Evolutionary conservation across 495 filamentous ascomycete species (phyloP).

Genomic region (Aspergillus taichungensis): DNA sequence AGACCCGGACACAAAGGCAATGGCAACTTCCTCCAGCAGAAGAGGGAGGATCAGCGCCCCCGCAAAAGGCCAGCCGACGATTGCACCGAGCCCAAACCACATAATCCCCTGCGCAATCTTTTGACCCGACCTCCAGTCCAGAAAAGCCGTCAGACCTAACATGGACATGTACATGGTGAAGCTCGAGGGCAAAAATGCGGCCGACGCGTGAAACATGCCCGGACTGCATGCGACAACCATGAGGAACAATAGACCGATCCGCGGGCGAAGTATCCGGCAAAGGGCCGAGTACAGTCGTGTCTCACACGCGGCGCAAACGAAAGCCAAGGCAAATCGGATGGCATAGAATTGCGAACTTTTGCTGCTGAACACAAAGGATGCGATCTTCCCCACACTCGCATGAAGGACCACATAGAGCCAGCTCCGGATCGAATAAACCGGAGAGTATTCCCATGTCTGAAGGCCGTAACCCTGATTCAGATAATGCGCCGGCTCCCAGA

Average conservation of each 20-base stretch:
- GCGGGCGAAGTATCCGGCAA: slow-evolving; percentile 61
- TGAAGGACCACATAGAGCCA: slow-evolving; percentile 92
- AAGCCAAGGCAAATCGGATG: slow-evolving; percentile 63
- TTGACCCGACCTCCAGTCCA: slow-evolving; percentile 70
- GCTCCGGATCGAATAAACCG: slow-evolving; percentile 88
- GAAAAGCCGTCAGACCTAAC: slow-evolving; percentile 77
- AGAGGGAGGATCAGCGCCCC: slow-evolving; percentile 76
- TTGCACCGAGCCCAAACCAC: slow-evolving; percentile 85
- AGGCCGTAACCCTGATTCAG: slow-evolving; percentile 85
- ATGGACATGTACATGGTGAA: slow-evolving; percentile 95
- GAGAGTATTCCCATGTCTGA: slow-evolving; percentile 99
- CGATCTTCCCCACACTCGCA: slow-evolving; percentile 57
- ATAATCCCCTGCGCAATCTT: slow-evolving; percentile 75
- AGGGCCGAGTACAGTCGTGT: slow-evolving; percentile 70
- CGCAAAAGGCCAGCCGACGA: slow-evolving; percentile 94
- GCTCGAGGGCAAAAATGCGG: slow-evolving; percentile 82
- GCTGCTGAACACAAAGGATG: slow-evolving; percentile 47
- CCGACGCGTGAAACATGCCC: slow-evolving; percentile 87
- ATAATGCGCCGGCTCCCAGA: slow-evolving; percentile 98
- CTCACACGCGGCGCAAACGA: slow-evolving; percentile 71
- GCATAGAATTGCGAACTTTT: slow-evolving; percentile 79
- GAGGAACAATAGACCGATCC: slow-evolving; percentile 77
- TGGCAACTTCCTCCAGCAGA: slow-evolving; percentile 62
- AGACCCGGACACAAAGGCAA: slow-evolving; percentile 51
- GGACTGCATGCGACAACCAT: slow-evolving; percentile 66